Evolutionary conservation across 2,329 filamentous ascomycete genomes (phyloP).

Genomic region (Pezicula radicicola): DNA sequence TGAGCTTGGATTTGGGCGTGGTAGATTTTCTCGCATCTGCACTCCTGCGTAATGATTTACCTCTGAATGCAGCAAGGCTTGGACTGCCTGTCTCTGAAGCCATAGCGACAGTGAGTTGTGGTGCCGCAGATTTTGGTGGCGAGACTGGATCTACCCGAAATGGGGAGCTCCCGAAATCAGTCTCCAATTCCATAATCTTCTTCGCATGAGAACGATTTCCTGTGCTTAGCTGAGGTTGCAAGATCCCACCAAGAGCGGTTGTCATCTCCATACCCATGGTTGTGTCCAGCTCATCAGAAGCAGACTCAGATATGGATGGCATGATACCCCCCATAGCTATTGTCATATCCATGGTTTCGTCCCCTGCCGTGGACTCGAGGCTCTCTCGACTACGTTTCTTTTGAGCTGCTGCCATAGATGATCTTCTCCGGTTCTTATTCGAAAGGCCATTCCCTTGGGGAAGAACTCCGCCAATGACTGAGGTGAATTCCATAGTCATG

Average conservation of each 20-base stretch:
- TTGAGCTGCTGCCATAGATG: conserved; percentile 13
- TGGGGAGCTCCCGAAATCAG: conserved; percentile 44
- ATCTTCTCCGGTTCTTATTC: conserved; percentile 7
- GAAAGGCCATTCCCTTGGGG: conserved; percentile 31
- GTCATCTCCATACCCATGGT: conserved; percentile 62
- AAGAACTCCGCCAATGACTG: conserved; percentile 57
- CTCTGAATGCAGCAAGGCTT: conserved; percentile 50
- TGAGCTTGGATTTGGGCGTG: conserved; percentile 32
- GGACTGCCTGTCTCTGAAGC: conserved; percentile 52
- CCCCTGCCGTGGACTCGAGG: conserved; percentile 18
- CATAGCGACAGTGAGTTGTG: conserved; percentile 32
- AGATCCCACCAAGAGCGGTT: conserved; percentile 51
- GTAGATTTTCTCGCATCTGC: conserved; percentile 36
- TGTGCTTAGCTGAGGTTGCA: conserved; percentile 34
- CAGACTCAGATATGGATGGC: conserved; percentile 27
- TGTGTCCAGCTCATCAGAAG: conserved; percentile 38
- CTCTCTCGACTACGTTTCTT: conserved; percentile 32
- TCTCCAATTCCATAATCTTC: conserved; percentile 56
- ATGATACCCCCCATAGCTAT: conserved; percentile 45
- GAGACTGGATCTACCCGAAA: conserved; percentile 32
- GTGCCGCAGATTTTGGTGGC: conserved; percentile 31
- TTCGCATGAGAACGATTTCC: conserved; percentile 47
- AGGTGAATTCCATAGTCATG: conserved; percentile 77
- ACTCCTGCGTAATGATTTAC: conserved; percentile 47
- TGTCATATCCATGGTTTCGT: conserved; percentile 46